Base-by-base conservation (phyloP, 2,329 filamentous ascomycete genomes). In the Sclerotinia minor region DNA sequence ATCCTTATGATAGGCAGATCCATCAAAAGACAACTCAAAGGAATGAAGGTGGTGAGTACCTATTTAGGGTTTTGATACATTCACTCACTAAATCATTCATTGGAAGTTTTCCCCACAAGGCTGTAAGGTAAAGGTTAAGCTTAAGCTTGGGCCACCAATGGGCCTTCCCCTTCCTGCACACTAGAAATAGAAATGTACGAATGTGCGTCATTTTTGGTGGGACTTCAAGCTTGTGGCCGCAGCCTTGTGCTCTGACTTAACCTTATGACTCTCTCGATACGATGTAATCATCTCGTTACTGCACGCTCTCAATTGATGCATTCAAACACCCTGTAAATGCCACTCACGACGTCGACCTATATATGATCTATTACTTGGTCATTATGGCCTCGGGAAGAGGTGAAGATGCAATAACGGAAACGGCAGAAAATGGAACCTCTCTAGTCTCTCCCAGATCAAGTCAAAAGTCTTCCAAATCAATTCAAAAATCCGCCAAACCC, bases 401-500 rank as follows among this genome's bases (percentile, higher is more conserved):
- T 1, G 24, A 81, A 67, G 80, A 83, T 72, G 80, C 79, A 55
- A 79, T 81, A 66, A 80, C 78, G 0, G 72, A 76, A 59, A n/a
- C n/a, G n/a, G 79, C 82, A 38, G 82, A 83, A 69, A 79, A 81
- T 45, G 77, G 76, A 26, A 76, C 76, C 17, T 65, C 76, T 21
- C 71, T 75, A 38, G 75, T 77, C 44, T 71, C 73, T 32, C 69
- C 74, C 8, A 70, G 66, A 65, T 53, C 69, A 21, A 38, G 65
- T 47, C 78, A 78, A 64, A 38, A 50, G 4, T 19, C 26, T 2
- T 3, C 64, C 19, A 67, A 67, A 65, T 53, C 69, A 21, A 41
- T 67, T 53, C 78, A 78, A 64, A 38, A 50, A 2, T 19, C 26
- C 5, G 3, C 64, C 19, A 67, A 32, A 53, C 21, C 55, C 24